phyloP scores from a whole-genome alignment of 495 filamentous ascomycete species.

The Niebla homalea region DNA sequence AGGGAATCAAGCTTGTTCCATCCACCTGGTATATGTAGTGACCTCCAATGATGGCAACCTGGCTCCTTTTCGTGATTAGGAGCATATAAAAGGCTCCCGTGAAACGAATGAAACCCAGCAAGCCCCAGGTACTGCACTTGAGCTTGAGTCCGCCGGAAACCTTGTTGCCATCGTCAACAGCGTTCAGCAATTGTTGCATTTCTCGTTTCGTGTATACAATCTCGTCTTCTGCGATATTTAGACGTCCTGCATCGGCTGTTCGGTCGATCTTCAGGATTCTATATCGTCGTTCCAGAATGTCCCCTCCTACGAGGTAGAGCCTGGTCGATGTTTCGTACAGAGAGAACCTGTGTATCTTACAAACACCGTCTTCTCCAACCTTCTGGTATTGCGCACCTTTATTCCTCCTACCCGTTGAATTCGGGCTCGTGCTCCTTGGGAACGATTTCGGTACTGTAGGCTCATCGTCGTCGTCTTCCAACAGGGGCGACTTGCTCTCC shows the following conservation, averaged over 20 bases:
- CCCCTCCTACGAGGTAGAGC: conserved; percentile 87
- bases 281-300: conserved; percentile 75
- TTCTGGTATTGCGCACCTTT: conserved; percentile 42
- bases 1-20: conserved; percentile 81
- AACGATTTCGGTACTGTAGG: conserved; percentile 50
- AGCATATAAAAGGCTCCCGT: conserved; percentile 98
- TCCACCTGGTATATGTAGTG: conserved; percentile 94
- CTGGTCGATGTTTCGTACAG: conserved; percentile 86
- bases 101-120: conserved; percentile 89
- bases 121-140: conserved; percentile 81
- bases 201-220: conserved; percentile 86
- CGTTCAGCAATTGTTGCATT: conserved; percentile 82
- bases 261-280: conserved; percentile 90
- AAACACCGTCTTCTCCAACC: conserved; percentile 52
- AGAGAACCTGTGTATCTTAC: conserved; percentile 89
- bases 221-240: conserved; percentile 83
- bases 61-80: conserved; percentile 86
- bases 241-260: conserved; percentile 64
- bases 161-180: conserved; percentile 93
- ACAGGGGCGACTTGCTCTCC: conserved; percentile 18
- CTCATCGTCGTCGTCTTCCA: conserved; percentile 54
- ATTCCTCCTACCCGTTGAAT: conserved; percentile 33
- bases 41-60: conserved; percentile 89
- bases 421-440: conserved; percentile 45
- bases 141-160: conserved; percentile 81